These are phyloP conservation scores for Mycena floridula DNA, from an alignment of 768 basidiomycete genomes.

Conservation along the genomic window DNA sequence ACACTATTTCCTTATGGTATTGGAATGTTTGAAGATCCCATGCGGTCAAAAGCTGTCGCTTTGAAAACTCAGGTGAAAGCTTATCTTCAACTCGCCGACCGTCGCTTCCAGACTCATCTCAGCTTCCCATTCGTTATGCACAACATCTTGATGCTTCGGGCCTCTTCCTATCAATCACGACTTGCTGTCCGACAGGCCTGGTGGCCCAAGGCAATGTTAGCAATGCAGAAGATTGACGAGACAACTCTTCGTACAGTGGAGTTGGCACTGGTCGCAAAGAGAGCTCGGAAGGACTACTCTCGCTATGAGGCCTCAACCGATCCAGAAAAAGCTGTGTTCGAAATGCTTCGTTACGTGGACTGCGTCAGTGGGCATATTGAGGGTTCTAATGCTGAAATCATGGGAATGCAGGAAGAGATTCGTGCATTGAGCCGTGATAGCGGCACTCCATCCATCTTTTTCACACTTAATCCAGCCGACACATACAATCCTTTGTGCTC, in stretches of 20 bases:
- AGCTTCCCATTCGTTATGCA: constrained; percentile 9
- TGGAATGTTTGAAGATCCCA: not conserved
- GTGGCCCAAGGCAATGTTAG: too few relatives aligned
- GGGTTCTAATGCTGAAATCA: constrained; percentile 9
- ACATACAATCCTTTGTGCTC: constrained; percentile 9
- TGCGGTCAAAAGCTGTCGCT: not conserved
- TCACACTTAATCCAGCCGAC: constrained; percentile 16
- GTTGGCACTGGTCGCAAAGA: not conserved
- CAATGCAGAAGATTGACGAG: constrained; percentile 1
- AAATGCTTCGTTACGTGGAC: constrained; percentile 12
- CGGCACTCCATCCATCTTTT: constrained; percentile 11
- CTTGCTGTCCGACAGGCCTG: too few relatives aligned
- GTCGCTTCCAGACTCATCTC: constrained; percentile 10
- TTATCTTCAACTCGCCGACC: constrained; percentile 3
- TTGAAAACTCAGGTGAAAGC: constrained; percentile 1
- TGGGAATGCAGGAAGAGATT: constrained; percentile 12
- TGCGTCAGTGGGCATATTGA: constrained; percentile 11
- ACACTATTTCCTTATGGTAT: not conserved
- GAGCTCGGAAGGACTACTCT: constrained; percentile 2
- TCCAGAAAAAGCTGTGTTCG: constrained; percentile 6
- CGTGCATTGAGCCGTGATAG: constrained; percentile 5
- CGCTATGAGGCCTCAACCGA: not conserved
- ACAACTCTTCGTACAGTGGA: not conserved
- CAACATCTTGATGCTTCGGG: constrained; percentile 8
- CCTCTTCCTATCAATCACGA: constrained; percentile 5